phyloP scores from a whole-genome alignment of 805 yeast species.

The Pichia rugopelliculosa region DNA sequence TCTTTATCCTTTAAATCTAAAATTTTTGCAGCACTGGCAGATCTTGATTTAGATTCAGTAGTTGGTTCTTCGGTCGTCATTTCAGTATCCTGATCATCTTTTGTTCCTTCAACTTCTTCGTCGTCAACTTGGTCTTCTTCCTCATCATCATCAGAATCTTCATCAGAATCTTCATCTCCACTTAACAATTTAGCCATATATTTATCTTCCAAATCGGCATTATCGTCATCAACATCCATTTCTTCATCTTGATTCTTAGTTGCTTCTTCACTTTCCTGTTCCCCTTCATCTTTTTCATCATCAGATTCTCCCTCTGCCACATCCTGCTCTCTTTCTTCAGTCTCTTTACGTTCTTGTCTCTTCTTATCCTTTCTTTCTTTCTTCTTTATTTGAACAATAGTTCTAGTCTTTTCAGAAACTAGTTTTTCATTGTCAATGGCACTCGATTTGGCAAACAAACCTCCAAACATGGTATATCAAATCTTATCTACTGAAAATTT shows the following conservation, averaged over 20 bases:
- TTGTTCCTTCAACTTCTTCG: constrained; percentile 17
- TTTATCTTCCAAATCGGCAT: constrained; percentile 12
- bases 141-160: constrained; percentile 11
- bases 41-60: constrained; percentile 16
- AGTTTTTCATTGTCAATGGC: constrained; percentile 37
- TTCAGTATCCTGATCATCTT: constrained; percentile 4
- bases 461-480: constrained; percentile 7
- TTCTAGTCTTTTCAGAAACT: constrained; percentile 23
- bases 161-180: constrained; percentile 21
- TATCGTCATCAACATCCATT: constrained; percentile 20
- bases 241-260: constrained; percentile 20
- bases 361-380: constrained; percentile 12
- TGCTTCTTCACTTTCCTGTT: constrained; percentile 21
- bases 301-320: constrained; percentile 16
- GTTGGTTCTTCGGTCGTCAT: constrained; percentile 17
- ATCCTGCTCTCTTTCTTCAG: constrained; percentile 14
- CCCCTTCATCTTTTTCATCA: constrained; percentile 18
- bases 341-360: constrained; percentile 18
- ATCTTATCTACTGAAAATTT: not conserved
- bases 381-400: constrained; percentile 7
- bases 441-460: constrained; percentile 32
- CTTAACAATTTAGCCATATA: constrained; percentile 20
- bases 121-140: constrained; percentile 3
- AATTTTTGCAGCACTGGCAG: constrained; percentile 35
- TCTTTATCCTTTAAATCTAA: constrained; percentile 64